Evolutionary conservation across 2,329 filamentous ascomycete species (phyloP), one percentile per base, ranked within the genome.

Genomic region (Fusarium secorum): DNA sequence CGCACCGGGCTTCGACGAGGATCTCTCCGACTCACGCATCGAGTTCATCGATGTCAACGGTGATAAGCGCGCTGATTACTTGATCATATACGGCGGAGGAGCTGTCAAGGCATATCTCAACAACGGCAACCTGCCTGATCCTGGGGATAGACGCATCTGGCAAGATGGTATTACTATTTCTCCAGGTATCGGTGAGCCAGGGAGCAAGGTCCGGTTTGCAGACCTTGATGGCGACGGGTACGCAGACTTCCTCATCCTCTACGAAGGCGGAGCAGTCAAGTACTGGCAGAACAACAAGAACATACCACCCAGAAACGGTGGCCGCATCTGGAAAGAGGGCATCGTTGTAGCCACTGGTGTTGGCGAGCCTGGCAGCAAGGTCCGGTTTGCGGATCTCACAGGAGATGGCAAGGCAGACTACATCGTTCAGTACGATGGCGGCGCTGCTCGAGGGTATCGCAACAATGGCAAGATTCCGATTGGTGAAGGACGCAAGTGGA

Each of bases 1-100:
- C 17, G 46, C 68, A 0, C 58, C 67, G 1, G 60, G 60, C 1
- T 42, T 70, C 3, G 48, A 54, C 3, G 32, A 60, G 18, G 60
- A 60, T 4, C 32, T 63, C 4, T 59, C 36, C 0, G 54, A 44
- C 30, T 56, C 20, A 33, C 36, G 60, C 11, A 66, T 36, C 26
- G 58, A n/a, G 20, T 71, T 73, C 24, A 49, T 30, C 9, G 70
- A 73, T 7, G 57, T 71, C 26, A 58, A 72, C 13, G 67, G 64
- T 0, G 71, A 73, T 5, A 63, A 63, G 7, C 28, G 28, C 3
- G 48, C 64, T 15, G 70, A 73, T n/a, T 74, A 74, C 36, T 14
- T 74, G 6, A 30, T 74, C 33, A 59, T 68, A 7, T 74, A 74
- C 38, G 44, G 51, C 8, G 72, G 72, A 9, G 71, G 72, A 14